A percentile compares a stretch with the other conserved stretches of the same genome.
phyloP scores from a whole-genome alignment of 2,329 filamentous ascomycete species.

The Ophiostoma piceae region DNA sequence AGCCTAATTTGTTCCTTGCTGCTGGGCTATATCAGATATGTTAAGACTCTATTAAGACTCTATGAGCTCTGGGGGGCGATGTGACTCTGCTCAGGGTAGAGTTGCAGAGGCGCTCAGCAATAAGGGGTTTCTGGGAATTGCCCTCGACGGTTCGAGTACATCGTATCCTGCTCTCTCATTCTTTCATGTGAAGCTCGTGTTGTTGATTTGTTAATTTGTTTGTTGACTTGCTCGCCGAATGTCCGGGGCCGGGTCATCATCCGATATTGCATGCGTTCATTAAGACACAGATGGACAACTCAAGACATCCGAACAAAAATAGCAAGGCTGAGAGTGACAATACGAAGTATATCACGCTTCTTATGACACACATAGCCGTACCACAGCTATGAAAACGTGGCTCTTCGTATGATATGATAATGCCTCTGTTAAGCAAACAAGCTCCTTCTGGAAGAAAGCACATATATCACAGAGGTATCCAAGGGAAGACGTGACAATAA shows the following conservation, averaged over 20 bases:
- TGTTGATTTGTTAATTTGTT: neutral
- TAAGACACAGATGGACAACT: no score
- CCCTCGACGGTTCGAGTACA: neutral
- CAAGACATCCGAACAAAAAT: neutral
- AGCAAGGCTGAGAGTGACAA: neutral
- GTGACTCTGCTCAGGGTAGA: constrained; percentile 6
- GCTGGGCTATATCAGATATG: neutral
- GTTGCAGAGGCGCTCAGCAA: neutral
- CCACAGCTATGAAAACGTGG: neutral
- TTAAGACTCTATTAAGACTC: neutral
- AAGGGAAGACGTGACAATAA: neutral
- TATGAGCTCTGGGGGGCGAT: neutral
- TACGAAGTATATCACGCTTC: neutral
- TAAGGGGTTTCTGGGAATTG: constrained; percentile 2
- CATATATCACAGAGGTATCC: neutral
- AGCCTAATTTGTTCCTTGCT: neutral
- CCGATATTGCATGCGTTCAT: no score
- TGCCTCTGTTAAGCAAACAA: neutral
- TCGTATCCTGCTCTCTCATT: neutral
- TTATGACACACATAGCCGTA: neutral
- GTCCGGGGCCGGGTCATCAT: no score
- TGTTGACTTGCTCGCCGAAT: no score
- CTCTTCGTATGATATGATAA: neutral
- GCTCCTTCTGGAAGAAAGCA: neutral
- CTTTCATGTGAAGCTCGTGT: neutral